A percentile compares a stretch with the other conserved stretches of the same genome.
phyloP scores from a whole-genome alignment of 2,329 filamentous ascomycete genomes.

The Laburnicola sp. region DNA sequence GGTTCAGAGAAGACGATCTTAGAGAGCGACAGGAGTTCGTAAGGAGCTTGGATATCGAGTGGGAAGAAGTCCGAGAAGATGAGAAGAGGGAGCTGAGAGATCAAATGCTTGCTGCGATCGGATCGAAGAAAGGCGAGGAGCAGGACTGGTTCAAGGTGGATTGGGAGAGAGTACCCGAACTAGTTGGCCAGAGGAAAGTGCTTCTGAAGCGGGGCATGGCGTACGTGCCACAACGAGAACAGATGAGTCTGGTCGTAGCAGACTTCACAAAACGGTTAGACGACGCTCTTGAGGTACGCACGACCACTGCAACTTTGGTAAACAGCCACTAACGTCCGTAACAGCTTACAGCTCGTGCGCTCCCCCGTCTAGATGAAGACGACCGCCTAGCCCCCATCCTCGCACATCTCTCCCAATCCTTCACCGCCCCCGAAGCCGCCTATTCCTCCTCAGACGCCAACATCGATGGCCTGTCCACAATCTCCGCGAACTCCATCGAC shows the following conservation, averaged over 20 bases:
- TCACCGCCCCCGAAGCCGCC: conserved; percentile 84
- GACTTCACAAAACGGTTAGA: conserved; percentile 84
- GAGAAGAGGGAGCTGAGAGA: conserved; percentile 71
- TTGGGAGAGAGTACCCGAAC: conserved; percentile 88
- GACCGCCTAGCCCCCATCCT: conserved; percentile 80
- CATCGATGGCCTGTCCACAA: conserved; percentile 74
- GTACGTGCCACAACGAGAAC: conserved; percentile 85
- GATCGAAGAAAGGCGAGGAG: conserved; percentile 65
- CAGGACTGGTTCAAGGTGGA: conserved; percentile 95
- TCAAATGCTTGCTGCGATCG: conserved; percentile 63
- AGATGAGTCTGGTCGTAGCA: conserved; percentile 83
- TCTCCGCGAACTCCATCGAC: conserved; percentile 66
- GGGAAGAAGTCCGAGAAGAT: conserved; percentile 77
- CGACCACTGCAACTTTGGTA: not conserved
- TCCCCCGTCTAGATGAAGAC: conserved; percentile 93
- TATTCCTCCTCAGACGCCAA: conserved; percentile 72
- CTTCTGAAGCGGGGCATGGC: conserved; percentile 81
- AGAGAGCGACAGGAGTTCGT: conserved; percentile 77
- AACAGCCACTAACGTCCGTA: conserved; percentile 6
- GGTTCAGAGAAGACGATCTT: conserved; percentile 75
- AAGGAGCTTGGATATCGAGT: conserved; percentile 74
- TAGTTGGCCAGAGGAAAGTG: conserved; percentile 79
- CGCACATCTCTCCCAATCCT: conserved; percentile 89
- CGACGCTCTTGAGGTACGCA: conserved; percentile 73
- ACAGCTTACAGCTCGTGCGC: conserved; percentile 82